A percentile compares a stretch with the other conserved stretches of the same genome.
Conservation (phyloP, 345 rosid species). For the Atalantia buxifolia region DNA sequence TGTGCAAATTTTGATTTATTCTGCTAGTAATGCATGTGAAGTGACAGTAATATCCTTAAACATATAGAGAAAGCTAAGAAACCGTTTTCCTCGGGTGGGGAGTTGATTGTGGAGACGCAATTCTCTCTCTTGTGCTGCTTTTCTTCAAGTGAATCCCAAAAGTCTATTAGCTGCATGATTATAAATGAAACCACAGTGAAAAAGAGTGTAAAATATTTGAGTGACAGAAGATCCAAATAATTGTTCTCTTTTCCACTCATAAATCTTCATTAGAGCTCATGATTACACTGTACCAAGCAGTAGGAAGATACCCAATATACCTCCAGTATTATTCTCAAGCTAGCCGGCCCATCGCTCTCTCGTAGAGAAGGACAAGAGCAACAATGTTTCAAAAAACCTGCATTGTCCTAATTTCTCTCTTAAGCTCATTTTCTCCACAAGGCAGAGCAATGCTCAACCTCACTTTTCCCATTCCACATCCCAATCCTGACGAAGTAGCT, state of each 20-base stretch:
- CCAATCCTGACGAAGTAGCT: slow-evolving; percentile 75
- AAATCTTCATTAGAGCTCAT: background rate
- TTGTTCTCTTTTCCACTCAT: background rate
- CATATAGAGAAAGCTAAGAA: background rate
- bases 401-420: slow-evolving; percentile 47
- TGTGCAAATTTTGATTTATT: background rate
- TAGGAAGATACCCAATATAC: background rate
- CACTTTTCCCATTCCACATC: slow-evolving; percentile 58
- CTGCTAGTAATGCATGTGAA: background rate
- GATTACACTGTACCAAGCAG: background rate
- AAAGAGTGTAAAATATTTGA: background rate
- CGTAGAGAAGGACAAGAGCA: background rate
- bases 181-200: background rate
- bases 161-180: slow-evolving; percentile 10
- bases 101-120: background rate
- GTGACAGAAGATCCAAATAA: background rate
- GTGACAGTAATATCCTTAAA: background rate
- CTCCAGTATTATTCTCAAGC: background rate
- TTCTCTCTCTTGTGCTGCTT: background rate
- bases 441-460: slow-evolving; percentile 47
- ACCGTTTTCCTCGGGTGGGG: slow-evolving; percentile 10
- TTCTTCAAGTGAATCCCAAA: slow-evolving; percentile 13
- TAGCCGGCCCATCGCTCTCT: background rate
- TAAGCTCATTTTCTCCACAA: slow-evolving; percentile 34
- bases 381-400: slow-evolving; percentile 40